Base-by-base conservation (phyloP, 2,329 filamentous ascomycete genomes). In the Penicillium thymicola region DNA sequence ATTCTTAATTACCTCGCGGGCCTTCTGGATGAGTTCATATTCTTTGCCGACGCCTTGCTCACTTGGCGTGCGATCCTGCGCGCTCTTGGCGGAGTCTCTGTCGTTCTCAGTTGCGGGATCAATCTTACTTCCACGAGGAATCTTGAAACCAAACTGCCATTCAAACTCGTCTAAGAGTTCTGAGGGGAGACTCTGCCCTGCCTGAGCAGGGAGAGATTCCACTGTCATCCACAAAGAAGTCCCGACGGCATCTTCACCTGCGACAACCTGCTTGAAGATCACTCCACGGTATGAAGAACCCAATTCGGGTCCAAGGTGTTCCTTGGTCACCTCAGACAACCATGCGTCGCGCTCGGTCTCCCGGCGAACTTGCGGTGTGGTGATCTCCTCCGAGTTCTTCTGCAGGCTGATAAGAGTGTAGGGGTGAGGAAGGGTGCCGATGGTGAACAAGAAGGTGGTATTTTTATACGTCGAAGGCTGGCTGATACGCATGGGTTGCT, bases 341-440 rank as follows among this genome's bases (percentile, higher is more conserved):
- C 92, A 99, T 2, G 82, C 76, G 71, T 99, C 91, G 27, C 92
- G 89, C 30, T 81, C 76, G 0, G 89, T 86, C 53, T 88, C 78
- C 56, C 86, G 81, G 44, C 88, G 83, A 59, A 92, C 83, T 78
- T 85, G 88, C 8, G 79, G 73, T 1, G 87, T 75, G 46, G 87
- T 87, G 47, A 90, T 77, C 2, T 81, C 76, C 2, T 85, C 80
- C 40, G 83, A 77, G 51, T 78, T 76, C 56, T 85, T 81, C 57
- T 85, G 81, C 18, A 97, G 78, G 13, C 85, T 83, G 52, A 86
- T 83, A 41, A 91, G 80, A 1, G 92, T 97, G 78, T 92, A 96
- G 0, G 94, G 94, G 71, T 99, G 94, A 0, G 93, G 93, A 13
- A 97, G 88, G 0, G 87, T 89, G 57, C 89, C 92, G 61, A 99